Conservation (phyloP, 371 early-diverging fungal species). For the Nosema muscidifuracis region DNA sequence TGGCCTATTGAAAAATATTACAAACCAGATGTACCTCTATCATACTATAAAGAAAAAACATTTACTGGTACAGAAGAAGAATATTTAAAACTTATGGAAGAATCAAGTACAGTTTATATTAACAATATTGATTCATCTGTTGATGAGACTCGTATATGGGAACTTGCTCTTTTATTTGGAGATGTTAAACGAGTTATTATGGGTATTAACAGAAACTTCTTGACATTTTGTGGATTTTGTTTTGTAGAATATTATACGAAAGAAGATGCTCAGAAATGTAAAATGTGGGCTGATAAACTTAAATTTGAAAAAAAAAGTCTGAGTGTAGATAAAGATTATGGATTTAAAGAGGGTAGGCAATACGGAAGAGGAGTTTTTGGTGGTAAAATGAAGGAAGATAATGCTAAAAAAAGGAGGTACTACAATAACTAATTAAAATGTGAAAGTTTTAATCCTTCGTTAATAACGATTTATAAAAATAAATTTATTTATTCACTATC, state of each 20-base stretch:
- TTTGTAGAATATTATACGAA: slow-evolving; percentile 60
- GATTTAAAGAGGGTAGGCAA: slow-evolving; percentile 62
- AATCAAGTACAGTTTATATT: slow-evolving; percentile 57
- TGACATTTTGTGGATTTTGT: slow-evolving; percentile 59
- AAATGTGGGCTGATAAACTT: slow-evolving; percentile 39
- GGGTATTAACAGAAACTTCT: slow-evolving; percentile 59
- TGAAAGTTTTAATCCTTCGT: no score
- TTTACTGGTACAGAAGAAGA: slow-evolving; percentile 60
- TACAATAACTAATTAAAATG: background rate
- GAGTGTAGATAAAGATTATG: slow-evolving; percentile 61
- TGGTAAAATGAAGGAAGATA: slow-evolving; percentile 46
- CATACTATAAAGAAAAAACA: slow-evolving; percentile 48
- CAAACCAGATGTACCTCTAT: background rate
- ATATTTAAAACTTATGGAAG: slow-evolving; percentile 46
- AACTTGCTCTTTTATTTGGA: slow-evolving; percentile 57
- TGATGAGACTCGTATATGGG: slow-evolving; percentile 58
- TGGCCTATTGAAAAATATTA: slow-evolving; percentile 1
- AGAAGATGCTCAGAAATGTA: slow-evolving; percentile 33
- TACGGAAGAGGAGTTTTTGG: slow-evolving; percentile 63
- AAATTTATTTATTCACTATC: slow-evolving; percentile 15
- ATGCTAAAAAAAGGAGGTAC: slow-evolving; percentile 25
- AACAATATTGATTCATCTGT: slow-evolving; percentile 43
- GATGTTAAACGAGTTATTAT: slow-evolving; percentile 58
- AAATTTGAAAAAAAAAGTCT: slow-evolving; percentile 46
- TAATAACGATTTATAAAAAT: no score